Conservation (phyloP, 1,139 yeast species). For the Taiozyma onychis region DNA sequence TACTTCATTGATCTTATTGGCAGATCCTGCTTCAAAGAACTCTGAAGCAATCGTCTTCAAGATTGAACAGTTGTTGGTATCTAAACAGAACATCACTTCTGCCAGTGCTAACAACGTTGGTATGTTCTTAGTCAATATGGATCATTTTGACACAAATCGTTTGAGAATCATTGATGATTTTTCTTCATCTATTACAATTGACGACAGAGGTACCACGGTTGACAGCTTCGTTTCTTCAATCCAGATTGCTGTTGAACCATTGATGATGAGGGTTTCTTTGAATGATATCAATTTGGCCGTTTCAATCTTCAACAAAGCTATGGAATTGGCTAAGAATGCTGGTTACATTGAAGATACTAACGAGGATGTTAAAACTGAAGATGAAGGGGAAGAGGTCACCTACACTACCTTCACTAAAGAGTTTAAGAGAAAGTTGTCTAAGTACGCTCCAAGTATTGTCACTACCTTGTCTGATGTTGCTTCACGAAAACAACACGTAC, state of each 20-base stretch:
- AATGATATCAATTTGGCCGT: conserved; percentile 83
- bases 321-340: conserved; percentile 36
- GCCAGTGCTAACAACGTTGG: conserved; percentile 78
- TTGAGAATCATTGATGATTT: conserved; percentile 85
- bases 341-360: conserved; percentile 18
- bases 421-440: conserved; percentile 49
- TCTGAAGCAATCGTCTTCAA: conserved; percentile 91
- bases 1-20: conserved; percentile 72
- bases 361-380: conserved; percentile 25
- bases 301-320: conserved; percentile 66
- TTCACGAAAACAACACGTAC: conserved; percentile 11
- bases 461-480: conserved; percentile 35
- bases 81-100: conserved; percentile 60
- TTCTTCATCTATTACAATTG: conserved; percentile 70
- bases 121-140: conserved; percentile 79
- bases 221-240: conserved; percentile 56
- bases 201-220: conserved; percentile 58
- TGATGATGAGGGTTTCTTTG: conserved; percentile 74
- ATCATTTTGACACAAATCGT: conserved; percentile 49
- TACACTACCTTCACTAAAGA: conserved; percentile 53
- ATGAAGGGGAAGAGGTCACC: conserved; percentile 21
- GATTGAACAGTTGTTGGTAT: conserved; percentile 69
- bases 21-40: conserved; percentile 63
- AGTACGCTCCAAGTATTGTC: conserved; percentile 62
- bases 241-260: conserved; percentile 72